Percentiles rank a stretch among this genome's conserved stretches.
Conservation (phyloP, 129 eudicot genomes). For the Flaveria robusta region DNA sequence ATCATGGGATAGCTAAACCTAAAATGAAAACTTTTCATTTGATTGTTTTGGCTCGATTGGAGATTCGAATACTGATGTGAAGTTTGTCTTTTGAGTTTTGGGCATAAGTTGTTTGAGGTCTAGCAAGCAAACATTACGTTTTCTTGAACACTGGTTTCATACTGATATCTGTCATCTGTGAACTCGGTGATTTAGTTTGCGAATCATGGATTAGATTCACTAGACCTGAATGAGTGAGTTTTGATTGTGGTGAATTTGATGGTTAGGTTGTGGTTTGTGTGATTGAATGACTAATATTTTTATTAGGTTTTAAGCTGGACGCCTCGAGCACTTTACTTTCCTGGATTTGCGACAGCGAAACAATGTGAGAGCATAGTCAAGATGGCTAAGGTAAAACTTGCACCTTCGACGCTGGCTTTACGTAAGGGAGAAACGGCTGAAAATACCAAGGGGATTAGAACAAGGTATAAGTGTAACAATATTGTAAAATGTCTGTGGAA, state of each 20-base stretch:
- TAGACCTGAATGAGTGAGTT: not conserved
- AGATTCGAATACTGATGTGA: not conserved
- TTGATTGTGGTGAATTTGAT: not conserved
- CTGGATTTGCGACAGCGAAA: constrained; percentile 73
- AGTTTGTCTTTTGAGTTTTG: not conserved
- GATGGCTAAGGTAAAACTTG: constrained; percentile 65
- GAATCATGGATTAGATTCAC: not conserved
- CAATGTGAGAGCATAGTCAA: constrained; percentile 68
- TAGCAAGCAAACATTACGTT: not conserved
- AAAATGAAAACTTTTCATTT: too few species aligned
- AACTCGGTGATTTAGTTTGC: not conserved
- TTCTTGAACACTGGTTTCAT: not conserved
- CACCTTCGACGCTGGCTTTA: constrained; percentile 81
- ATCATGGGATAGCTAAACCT: too few species aligned
- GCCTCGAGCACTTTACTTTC: constrained; percentile 84
- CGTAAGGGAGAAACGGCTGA: constrained; percentile 93
- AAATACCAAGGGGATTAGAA: constrained; percentile 80
- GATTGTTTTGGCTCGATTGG: not conserved
- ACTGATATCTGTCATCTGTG: too few species aligned
- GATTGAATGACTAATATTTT: constrained; percentile 4
- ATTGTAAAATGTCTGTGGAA: not conserved
- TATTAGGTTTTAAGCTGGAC: constrained; percentile 80
- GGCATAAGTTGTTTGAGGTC: not conserved
- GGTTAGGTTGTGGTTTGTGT: not conserved
- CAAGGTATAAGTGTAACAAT: constrained; percentile 54